phyloP scores from a whole-genome alignment of 1,284 basidiomycete species.

The Stereum hirsutum region DNA sequence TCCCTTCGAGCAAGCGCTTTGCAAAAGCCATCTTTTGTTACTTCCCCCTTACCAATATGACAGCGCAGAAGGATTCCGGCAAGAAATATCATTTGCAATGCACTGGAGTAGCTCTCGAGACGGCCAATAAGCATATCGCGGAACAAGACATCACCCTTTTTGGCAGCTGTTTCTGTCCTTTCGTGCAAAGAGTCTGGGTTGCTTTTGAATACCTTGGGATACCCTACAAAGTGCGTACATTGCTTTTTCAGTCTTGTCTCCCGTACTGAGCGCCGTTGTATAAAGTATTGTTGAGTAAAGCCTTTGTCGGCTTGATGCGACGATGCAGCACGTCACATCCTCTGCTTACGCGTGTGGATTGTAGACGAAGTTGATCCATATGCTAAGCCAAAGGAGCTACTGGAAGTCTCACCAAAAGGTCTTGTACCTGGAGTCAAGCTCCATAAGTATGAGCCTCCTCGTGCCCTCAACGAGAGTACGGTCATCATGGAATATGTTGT shows the following conservation, averaged over 20 bases:
- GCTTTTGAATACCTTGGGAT: slow-evolving; percentile 55
- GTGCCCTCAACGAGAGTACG: slow-evolving; percentile 58
- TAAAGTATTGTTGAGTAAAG: slow-evolving; percentile 26
- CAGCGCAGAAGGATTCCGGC: slow-evolving; percentile 30
- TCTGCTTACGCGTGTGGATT: neutral
- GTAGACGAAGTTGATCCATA: slow-evolving; percentile 76
- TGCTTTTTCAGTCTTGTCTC: neutral
- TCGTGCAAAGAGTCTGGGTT: slow-evolving; percentile 67
- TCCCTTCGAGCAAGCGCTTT: too few relatives aligned
- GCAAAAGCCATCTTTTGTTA: neutral
- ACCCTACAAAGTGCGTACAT: slow-evolving; percentile 45
- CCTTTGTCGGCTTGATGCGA: neutral
- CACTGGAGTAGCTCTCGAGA: slow-evolving; percentile 51
- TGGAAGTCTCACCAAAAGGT: slow-evolving; percentile 73
- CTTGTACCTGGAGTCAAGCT: slow-evolving; percentile 67
- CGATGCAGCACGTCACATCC: neutral
- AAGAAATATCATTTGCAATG: slow-evolving; percentile 43
- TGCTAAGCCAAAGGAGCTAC: slow-evolving; percentile 69
- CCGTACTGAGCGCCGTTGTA: neutral
- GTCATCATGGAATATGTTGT: slow-evolving; percentile 69
- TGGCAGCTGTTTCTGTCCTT: slow-evolving; percentile 66
- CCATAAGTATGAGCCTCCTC: slow-evolving; percentile 33
- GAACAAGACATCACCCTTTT: slow-evolving; percentile 53
- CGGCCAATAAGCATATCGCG: slow-evolving; percentile 35
- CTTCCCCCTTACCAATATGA: slow-evolving; percentile 16